phyloP scores from a whole-genome alignment of 257 asterid genomes.

The Leonotis leonurus region DNA sequence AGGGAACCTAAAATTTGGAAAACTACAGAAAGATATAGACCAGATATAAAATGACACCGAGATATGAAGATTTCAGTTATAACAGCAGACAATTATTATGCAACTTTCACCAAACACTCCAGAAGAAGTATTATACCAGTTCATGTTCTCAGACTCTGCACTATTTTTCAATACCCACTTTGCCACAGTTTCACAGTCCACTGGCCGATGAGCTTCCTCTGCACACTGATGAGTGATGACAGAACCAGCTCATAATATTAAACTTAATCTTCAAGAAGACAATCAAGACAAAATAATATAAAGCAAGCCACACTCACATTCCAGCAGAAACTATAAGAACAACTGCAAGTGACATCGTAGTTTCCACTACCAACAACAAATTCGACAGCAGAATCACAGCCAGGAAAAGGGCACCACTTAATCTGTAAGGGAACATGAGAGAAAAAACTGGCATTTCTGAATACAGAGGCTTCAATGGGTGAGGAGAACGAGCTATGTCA shows the following conservation, averaged over 20 bases:
- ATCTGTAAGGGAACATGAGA: slow-evolving; percentile 41
- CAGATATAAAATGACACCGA: neutral
- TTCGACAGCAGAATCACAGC: slow-evolving; percentile 90
- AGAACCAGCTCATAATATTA: slow-evolving; percentile 21
- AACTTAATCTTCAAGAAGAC: slow-evolving; percentile 8
- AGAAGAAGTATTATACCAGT: slow-evolving; percentile 49
- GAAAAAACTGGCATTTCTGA: neutral
- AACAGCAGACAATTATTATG: too few species aligned
- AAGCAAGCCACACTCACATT: slow-evolving; percentile 54
- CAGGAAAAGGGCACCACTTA: slow-evolving; percentile 99
- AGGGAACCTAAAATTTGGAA: neutral
- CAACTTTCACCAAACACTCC: neutral
- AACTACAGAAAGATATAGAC: slow-evolving; percentile 5
- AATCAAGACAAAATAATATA: slow-evolving; percentile 10
- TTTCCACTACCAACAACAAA: slow-evolving; percentile 88
- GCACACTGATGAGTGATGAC: slow-evolving; percentile 76
- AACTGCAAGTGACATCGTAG: slow-evolving; percentile 89
- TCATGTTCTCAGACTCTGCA: slow-evolving; percentile 99
- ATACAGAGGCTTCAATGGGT: neutral
- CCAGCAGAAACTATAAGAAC: slow-evolving; percentile 95
- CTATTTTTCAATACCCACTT: slow-evolving; percentile 93
- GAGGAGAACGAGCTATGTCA: slow-evolving; percentile 1
- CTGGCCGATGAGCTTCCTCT: slow-evolving; percentile 99
- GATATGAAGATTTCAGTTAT: too few species aligned
- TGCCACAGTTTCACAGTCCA: slow-evolving; percentile 86